A percentile compares a stretch with the other conserved stretches of the same genome.
Evolutionary conservation across 1,284 basidiomycete genomes (phyloP).

Genomic region (Filobasidium uniguttulatum): DNA sequence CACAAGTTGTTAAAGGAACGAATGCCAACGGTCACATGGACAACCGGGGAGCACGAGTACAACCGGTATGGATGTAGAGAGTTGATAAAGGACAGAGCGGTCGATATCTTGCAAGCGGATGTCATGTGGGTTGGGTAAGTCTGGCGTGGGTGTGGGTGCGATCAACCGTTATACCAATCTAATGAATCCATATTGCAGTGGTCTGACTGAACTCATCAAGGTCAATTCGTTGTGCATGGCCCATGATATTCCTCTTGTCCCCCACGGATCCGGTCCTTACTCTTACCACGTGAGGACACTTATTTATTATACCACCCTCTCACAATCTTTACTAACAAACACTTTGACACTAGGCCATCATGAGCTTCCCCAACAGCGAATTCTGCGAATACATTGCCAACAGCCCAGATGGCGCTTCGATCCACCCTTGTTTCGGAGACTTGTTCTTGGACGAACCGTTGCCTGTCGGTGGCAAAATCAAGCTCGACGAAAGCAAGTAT

Average conservation of each 20-base stretch:
- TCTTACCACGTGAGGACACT: constrained; percentile 22
- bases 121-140: constrained; percentile 36
- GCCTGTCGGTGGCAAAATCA: constrained; percentile 40
- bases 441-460: constrained; percentile 44
- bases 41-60: constrained; percentile 46
- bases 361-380: constrained; percentile 30
- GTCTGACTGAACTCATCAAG: constrained; percentile 44
- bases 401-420: constrained; percentile 42
- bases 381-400: constrained; percentile 43
- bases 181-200: constrained; percentile 36
- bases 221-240: constrained; percentile 38
- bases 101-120: constrained; percentile 45
- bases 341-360: constrained; percentile 24
- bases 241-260: constrained; percentile 44
- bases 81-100: constrained; percentile 41
- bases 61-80: constrained; percentile 44
- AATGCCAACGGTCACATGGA: constrained; percentile 43
- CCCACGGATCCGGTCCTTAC: constrained; percentile 41
- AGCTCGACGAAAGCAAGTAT: constrained; percentile 37
- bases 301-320: not conserved
- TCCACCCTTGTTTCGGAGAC: constrained; percentile 43
- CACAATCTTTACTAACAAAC: not conserved
- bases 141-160: not conserved
- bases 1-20: constrained; percentile 35
- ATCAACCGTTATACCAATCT: not conserved